A percentile compares a stretch with the other conserved stretches of the same genome.
phyloP scores from a whole-genome alignment of 2,329 filamentous ascomycete species.

The Cladosporium sp. region DNA sequence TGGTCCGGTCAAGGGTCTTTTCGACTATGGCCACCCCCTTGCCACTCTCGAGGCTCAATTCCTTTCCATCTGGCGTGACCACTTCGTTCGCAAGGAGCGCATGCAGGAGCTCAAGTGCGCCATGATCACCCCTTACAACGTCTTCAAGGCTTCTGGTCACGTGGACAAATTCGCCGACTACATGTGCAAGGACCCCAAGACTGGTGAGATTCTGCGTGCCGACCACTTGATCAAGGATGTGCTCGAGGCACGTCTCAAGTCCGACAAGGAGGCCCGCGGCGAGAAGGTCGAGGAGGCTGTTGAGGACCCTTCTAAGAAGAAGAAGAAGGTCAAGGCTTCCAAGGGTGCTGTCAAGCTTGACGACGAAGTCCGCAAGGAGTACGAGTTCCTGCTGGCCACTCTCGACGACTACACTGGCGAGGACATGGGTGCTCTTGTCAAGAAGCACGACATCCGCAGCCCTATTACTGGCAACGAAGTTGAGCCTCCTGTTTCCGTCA shows the following conservation, averaged over 20 bases:
- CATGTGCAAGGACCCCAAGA: slow-evolving; percentile 92
- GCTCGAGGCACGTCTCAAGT: slow-evolving; percentile 81
- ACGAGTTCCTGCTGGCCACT: slow-evolving; percentile 84
- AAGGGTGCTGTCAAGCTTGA: slow-evolving; percentile 75
- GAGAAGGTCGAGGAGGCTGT: slow-evolving; percentile 73
- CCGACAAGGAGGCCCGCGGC: slow-evolving; percentile 88
- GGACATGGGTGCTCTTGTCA: slow-evolving; percentile 83
- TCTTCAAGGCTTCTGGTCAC: slow-evolving; percentile 90
- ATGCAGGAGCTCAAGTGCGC: slow-evolving; percentile 96
- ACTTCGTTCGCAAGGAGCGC: slow-evolving; percentile 89
- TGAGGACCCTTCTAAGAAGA: slow-evolving; percentile 83
- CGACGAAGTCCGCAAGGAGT: slow-evolving; percentile 82
- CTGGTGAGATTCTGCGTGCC: slow-evolving; percentile 91
- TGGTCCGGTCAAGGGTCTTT: slow-evolving; percentile 56
- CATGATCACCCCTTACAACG: slow-evolving; percentile 87
- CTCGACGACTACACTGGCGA: slow-evolving; percentile 94
- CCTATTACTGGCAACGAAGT: slow-evolving; percentile 76
- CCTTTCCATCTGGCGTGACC: slow-evolving; percentile 85
- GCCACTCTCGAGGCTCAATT: slow-evolving; percentile 85
- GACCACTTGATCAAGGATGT: slow-evolving; percentile 97
- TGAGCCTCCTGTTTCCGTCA: slow-evolving; percentile 83
- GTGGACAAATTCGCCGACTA: slow-evolving; percentile 98
- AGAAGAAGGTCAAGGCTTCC: slow-evolving; percentile 68
- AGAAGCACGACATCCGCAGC: slow-evolving; percentile 88
- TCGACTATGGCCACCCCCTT: slow-evolving; percentile 89